Evolutionary conservation across 2,329 filamentous ascomycete genomes (phyloP), one percentile per base, ranked within the genome.

Genomic region (Calonectria pteridis): DNA sequence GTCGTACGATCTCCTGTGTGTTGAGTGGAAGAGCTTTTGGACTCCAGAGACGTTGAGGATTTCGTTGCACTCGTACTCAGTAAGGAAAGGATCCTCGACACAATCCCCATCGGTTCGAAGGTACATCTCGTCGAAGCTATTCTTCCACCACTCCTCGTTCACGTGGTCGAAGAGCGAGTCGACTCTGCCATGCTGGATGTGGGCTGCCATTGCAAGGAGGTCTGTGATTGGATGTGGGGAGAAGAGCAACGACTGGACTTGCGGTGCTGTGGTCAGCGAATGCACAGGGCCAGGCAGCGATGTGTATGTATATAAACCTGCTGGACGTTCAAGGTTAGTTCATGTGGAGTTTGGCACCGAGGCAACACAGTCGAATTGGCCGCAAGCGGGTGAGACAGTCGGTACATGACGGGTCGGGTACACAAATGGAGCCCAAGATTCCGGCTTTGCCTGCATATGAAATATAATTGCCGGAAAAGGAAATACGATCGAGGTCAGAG

Each of bases 61-160:
- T 28, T 62, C 55, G 23, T 62, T 62, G 55, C 55, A 62, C 23
- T 62, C 55, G 23, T 62, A 62, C n/a, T 62, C 55, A 6, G 55
- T 62, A 4, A 62, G 35, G 14, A 62, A 62, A 7, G 55, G 55
- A 29, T 62, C 55, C 11, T 62, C 55, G 4, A 62, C 55, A 6
- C 55, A 62, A 13, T 62, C 55, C 3, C 55, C 55, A 4, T 62
- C 55, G 14, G 55, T 62, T 40, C 55, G 55, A 40, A 62, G 55
- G 23, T 62, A 62, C 55, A 62, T 62, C 14, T 62, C 55, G n/a
- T 62, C 55, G 35, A 62, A 62, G 23, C 55, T 62, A 7, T 62
- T 62, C 23, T 62, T 62, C 55, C 55, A 62, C 55, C 55, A 62
- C 23, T 62, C 55, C 2, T 62, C 33, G 11, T 40, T 28, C 23